Percentiles rank a stretch among this genome's conserved stretches.
These are phyloP conservation scores for Candida hispaniensis DNA, from an alignment of 805 yeast genomes.

Conservation along the genomic window DNA sequence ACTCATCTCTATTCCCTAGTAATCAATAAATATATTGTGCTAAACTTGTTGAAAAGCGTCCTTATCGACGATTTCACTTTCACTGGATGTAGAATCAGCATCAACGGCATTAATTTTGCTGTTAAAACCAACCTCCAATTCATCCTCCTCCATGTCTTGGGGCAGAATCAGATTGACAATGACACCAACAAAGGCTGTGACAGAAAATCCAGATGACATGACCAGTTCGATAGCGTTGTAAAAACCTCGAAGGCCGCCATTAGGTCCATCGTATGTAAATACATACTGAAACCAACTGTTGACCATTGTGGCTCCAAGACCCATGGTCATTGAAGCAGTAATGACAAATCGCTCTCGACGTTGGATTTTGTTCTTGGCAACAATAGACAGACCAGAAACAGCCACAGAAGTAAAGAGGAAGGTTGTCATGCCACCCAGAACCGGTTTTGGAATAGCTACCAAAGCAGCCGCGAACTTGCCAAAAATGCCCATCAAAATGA, in stretches of 20 bases:
- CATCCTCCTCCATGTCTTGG: conserved; percentile 34
- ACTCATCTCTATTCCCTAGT: too few species aligned
- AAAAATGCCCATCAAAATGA: conserved; percentile 77
- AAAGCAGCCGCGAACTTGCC: conserved; percentile 85
- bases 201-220: conserved; percentile 64
- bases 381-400: conserved; percentile 60
- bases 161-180: conserved; percentile 53
- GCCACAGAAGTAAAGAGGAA: conserved; percentile 68
- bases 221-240: conserved; percentile 57
- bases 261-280: conserved; percentile 56
- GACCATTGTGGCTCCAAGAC: conserved; percentile 56
- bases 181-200: conserved; percentile 55
- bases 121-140: too few species aligned
- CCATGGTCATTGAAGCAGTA: conserved; percentile 54
- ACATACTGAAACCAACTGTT: conserved; percentile 53
- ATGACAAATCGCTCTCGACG: conserved; percentile 66
- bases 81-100: too few species aligned
- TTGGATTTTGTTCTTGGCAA: conserved; percentile 43
- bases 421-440: conserved; percentile 81
- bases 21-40: too few species aligned
- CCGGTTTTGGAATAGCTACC: conserved; percentile 67
- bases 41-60: too few species aligned
- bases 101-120: too few species aligned
- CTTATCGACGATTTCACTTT: too few species aligned
- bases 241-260: conserved; percentile 48